These are phyloP conservation scores for Crithidia thermophila DNA, from an alignment of 208 protist species.

Conservation along the genomic window DNA sequence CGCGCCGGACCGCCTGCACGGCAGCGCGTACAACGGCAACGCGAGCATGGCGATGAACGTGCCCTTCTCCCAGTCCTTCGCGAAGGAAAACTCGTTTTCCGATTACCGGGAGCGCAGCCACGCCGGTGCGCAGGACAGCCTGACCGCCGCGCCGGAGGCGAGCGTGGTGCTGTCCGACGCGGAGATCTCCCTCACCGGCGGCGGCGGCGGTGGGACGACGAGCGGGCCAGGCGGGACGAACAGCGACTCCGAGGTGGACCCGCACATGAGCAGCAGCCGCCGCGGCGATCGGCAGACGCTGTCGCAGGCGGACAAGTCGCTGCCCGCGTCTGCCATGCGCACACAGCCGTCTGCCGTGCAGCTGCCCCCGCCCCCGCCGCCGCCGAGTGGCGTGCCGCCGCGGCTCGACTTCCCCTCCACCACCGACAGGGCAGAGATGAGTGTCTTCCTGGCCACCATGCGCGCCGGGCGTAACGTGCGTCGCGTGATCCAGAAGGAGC, in stretches of 20 bases:
- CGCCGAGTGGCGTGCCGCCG: constrained; percentile 45
- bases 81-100: constrained; percentile 12
- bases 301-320: constrained; percentile 12
- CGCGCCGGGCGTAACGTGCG: constrained; percentile 46
- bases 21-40: neutral
- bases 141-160: constrained; percentile 5
- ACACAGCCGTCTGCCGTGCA: neutral
- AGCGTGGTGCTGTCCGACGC: constrained; percentile 9
- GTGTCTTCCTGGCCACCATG: constrained; percentile 50
- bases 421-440: constrained; percentile 61
- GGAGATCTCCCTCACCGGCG: constrained; percentile 8
- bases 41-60: neutral
- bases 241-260: constrained; percentile 32
- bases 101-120: constrained; percentile 6
- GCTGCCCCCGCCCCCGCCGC: neutral
- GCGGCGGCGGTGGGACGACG: neutral
- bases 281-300: neutral
- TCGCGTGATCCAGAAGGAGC: constrained; percentile 40
- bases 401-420: constrained; percentile 81
- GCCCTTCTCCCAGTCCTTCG: constrained; percentile 9
- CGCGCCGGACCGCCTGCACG: constrained; percentile 8
- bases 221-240: neutral
- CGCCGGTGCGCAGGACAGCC: neutral
- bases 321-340: neutral
- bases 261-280: neutral